A percentile compares a stretch with the other conserved stretches of the same genome.
Conservation (phyloP, 2,329 filamentous ascomycete species). For the Raffaelea arxii region DNA sequence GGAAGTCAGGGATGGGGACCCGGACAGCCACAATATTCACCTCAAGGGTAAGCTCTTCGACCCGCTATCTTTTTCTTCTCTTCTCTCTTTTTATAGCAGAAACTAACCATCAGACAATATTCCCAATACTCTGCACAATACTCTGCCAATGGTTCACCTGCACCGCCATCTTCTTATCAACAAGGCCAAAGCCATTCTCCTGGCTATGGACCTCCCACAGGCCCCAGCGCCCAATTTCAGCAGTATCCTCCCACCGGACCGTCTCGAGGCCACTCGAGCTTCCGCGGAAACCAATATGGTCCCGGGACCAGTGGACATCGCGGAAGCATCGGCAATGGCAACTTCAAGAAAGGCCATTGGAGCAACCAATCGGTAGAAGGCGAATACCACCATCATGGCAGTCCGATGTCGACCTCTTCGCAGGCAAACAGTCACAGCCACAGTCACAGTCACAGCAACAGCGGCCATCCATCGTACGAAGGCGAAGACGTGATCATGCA, state of each 20-base stretch:
- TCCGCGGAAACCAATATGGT: slow-evolving; percentile 50
- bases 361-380: slow-evolving; percentile 35
- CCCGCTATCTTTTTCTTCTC: not conserved
- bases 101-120: slow-evolving; percentile 42
- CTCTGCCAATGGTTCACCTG: slow-evolving; percentile 35
- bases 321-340: slow-evolving; percentile 32
- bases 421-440: slow-evolving; percentile 16
- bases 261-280: slow-evolving; percentile 36
- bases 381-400: slow-evolving; percentile 19
- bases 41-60: slow-evolving; percentile 28
- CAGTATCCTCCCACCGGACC: slow-evolving; percentile 37
- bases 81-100: not conserved
- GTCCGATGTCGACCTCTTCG: slow-evolving; percentile 12
- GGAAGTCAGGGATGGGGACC: slow-evolving; percentile 27
- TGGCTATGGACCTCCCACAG: slow-evolving; percentile 46
- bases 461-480: slow-evolving; percentile 1
- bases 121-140: slow-evolving; percentile 43
- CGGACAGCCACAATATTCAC: slow-evolving; percentile 25
- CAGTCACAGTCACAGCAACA: slow-evolving; percentile 9
- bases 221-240: slow-evolving; percentile 43
- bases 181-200: slow-evolving; percentile 32
- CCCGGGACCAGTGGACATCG: slow-evolving; percentile 35
- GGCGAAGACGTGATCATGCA: slow-evolving; percentile 5
- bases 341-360: slow-evolving; percentile 63
- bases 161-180: slow-evolving; percentile 48